A percentile compares a stretch with the other conserved stretches of the same genome.
Evolutionary conservation across 495 filamentous ascomycete species (phyloP).

Genomic region (Neurospora sp.): DNA sequence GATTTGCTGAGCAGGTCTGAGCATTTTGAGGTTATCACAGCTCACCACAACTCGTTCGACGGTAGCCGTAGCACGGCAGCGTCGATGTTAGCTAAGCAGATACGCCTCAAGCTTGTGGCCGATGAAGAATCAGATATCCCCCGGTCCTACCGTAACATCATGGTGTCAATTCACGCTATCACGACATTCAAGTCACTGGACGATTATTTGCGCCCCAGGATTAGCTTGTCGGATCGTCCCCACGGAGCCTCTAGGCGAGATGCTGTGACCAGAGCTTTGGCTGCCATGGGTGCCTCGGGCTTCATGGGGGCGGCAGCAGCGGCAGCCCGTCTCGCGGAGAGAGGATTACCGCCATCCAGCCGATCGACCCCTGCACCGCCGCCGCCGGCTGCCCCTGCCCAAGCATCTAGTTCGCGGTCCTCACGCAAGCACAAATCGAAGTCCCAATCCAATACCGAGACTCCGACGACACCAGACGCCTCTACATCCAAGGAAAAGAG

Average conservation of each 20-base stretch:
- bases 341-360: slow-evolving; percentile 19
- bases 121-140: slow-evolving; percentile 89
- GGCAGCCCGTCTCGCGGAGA: slow-evolving; percentile 36
- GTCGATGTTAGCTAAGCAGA: slow-evolving; percentile 93
- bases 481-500: slow-evolving; percentile 38
- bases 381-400: slow-evolving; percentile 24
- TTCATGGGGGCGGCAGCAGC: slow-evolving; percentile 28
- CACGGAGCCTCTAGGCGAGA: slow-evolving; percentile 56
- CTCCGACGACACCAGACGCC: slow-evolving; percentile 29
- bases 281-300: slow-evolving; percentile 74
- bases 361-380: slow-evolving; percentile 18
- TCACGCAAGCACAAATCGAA: slow-evolving; percentile 40
- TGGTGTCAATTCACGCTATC: slow-evolving; percentile 98
- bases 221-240: slow-evolving; percentile 74
- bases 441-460: slow-evolving; percentile 23
- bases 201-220: slow-evolving; percentile 88
- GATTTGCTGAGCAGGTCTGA: slow-evolving; percentile 92
- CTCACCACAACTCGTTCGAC: slow-evolving; percentile 87
- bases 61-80: slow-evolving; percentile 85
- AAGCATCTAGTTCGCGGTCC: slow-evolving; percentile 29
- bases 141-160: slow-evolving; percentile 75
- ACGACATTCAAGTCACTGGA: slow-evolving; percentile 95
- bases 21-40: slow-evolving; percentile 95
- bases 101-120: slow-evolving; percentile 79
- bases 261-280: slow-evolving; percentile 53